Evolutionary conservation across 83 land plant genomes (phyloP), one percentile per base, ranked within the genome.

Genomic region (Picea mariana): DNA sequence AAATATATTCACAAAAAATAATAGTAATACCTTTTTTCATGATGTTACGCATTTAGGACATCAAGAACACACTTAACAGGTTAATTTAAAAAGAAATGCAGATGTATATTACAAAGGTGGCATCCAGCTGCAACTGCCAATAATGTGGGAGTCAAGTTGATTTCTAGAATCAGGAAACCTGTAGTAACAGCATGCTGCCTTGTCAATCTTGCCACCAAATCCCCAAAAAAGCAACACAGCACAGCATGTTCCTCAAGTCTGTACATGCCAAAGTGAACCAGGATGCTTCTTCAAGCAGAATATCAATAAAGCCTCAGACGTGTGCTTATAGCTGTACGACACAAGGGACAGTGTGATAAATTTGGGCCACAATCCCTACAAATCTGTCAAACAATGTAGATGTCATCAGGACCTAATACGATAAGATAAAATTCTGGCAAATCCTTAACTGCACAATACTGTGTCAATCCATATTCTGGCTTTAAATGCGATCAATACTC

Each of bases 261-360:
- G 52, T 3, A 27, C 20, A 34, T 2, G 40, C 76, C 55, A 17
- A 72, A 72, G 23, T 18, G 76, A 42, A 9, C 49, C 24, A 8
- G 17, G 44, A 52, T 18, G 9, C 47, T 44, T 5, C 24, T 73
- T 72, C 55, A 73, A 73, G 52, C 77, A 18, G 58, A 44, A 73
- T 52, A 52, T 52, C 58, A 52, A 52, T 44, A 73, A 17, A 73
- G 77, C 77, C 77, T 73, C 55, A 73, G 21, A 2, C 77, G 77
- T 40, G 77, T 73, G 55, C 77, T 73, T 73, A 73, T 73, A 44
- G 77, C 24, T 44, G 55, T 73, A 47, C 77, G 77, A 21, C 77
- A 73, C 24, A 73, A 42, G 11, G 77, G 77, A 73, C 77, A 73
- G 9, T 3, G 8, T 13, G 77, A 73, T 23, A 73, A 13, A 3